Percentiles rank a stretch among this genome's conserved stretches.
phyloP scores from a whole-genome alignment of 805 yeast species.

The Myxozyma udenii region DNA sequence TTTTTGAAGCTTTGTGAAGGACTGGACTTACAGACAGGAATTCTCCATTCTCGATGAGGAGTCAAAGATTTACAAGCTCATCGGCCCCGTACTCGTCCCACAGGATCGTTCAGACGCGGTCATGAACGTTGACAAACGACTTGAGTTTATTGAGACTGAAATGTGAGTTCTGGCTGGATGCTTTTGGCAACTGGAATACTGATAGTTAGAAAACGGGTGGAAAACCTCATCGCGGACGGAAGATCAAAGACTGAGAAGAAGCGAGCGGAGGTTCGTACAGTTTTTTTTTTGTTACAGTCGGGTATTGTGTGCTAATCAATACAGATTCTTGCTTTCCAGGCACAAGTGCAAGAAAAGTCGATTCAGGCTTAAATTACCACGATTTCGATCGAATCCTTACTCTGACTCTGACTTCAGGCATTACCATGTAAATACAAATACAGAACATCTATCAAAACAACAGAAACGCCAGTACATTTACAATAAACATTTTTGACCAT shows the following conservation, averaged over 20 bases:
- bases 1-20: too few species aligned
- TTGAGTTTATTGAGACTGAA: conserved; percentile 81
- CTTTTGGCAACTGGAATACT: too few species aligned
- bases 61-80: conserved; percentile 78
- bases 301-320: background rate
- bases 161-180: conserved; percentile 46
- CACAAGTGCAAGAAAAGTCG: conserved; percentile 17
- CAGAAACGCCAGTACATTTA: background rate
- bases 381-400: too few species aligned
- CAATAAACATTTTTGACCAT: conserved; percentile 2
- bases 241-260: conserved; percentile 57
- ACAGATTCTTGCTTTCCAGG: conserved; percentile 23
- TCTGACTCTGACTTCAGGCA: too few species aligned
- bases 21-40: conserved; percentile 44
- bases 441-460: background rate
- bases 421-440: too few species aligned
- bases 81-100: conserved; percentile 89
- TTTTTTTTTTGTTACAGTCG: too few species aligned
- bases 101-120: conserved; percentile 83
- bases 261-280: conserved; percentile 45
- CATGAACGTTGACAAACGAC: conserved; percentile 78
- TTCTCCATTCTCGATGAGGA: conserved; percentile 62
- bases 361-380: background rate
- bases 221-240: conserved; percentile 57
- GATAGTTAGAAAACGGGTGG: conserved; percentile 56